phyloP scores from a whole-genome alignment of 371 early-diverging fungal species.

The Lichtheimia ramosa region DNA sequence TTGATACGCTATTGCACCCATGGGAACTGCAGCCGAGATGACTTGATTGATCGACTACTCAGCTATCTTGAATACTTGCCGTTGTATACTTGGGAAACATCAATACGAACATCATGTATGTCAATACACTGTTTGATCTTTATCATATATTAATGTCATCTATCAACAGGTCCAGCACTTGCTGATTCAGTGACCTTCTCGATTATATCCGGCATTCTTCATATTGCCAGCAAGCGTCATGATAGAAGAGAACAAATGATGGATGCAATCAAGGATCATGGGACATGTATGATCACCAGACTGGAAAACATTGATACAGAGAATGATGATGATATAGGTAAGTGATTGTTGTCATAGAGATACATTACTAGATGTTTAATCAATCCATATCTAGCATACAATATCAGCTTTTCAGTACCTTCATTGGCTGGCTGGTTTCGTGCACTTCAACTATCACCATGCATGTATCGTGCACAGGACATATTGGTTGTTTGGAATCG shows the following conservation, averaged over 20 bases:
- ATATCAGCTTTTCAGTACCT: constrained; percentile 63
- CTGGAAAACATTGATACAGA: constrained; percentile 9
- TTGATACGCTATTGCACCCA: constrained; percentile 18
- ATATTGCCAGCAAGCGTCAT: constrained; percentile 41
- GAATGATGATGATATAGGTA: neutral
- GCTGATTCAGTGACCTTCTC: constrained; percentile 41
- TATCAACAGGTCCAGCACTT: constrained; percentile 16
- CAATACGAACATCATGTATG: constrained; percentile 26
- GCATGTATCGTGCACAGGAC: constrained; percentile 46
- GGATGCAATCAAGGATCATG: constrained; percentile 21
- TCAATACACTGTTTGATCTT: neutral
- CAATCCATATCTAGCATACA: constrained; percentile 26
- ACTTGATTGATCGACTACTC: constrained; percentile 31
- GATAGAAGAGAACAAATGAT: constrained; percentile 40
- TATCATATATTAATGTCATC: neutral
- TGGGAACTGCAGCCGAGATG: constrained; percentile 21
- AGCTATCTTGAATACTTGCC: constrained; percentile 34
- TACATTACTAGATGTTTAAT: neutral
- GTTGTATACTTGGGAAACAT: constrained; percentile 29
- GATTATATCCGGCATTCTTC: constrained; percentile 46
- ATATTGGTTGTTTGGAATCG: constrained; percentile 48
- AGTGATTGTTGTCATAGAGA: neutral
- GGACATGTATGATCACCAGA: constrained; percentile 6
- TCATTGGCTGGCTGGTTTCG: constrained; percentile 65
- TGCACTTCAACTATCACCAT: constrained; percentile 59